Base-by-base conservation (phyloP, 495 filamentous ascomycete genomes). In the Hypoxylon perforatum region DNA sequence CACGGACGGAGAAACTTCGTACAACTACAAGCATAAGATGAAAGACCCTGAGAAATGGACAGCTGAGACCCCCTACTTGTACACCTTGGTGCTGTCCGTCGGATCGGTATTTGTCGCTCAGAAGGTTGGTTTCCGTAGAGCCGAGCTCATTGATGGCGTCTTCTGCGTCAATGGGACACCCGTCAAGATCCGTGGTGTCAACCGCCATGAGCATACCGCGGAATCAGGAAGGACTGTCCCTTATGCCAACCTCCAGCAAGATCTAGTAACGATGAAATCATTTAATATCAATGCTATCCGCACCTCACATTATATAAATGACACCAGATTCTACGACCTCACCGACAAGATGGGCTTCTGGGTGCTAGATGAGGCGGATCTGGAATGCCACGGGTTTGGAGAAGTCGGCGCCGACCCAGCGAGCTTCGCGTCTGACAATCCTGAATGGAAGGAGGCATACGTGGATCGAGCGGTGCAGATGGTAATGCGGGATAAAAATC, bases 341-440 rank as follows among this genome's bases (percentile, higher is more conserved):
- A 83, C 86, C 21, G 88, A 92, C 61, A 86, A 91, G 66, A 75
- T 91, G 35, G 90, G 90, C 0, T 76, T 92, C 15, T 92, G 86
- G 81, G 81, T 92, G 12, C 81, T 92, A 56, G 89, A 91, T 50
- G 90, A 92, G 73, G 87, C 86, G 0, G 90, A 92, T 70, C 82
- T 92, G 0, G 90, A 91, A 74, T 91, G 88, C 63, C 90, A 91
- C 57, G 90, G 90, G 0, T 87, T 91, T 42, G 83, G 82, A 45
- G 75, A 79, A 30, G 80, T 85, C 28, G 82, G 83, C 19, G 78
- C 76, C 9, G 70, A 81, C 39, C 75, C 78, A 22, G 81, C 79
- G 2, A 76, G 79, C 38, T 89, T 78, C 65, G 77, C 85, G 1
- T 86, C 86, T 0, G 82, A 91, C 66, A 91, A 92, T 59, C 87